A percentile compares a stretch with the other conserved stretches of the same genome.
Conservation (phyloP, 306 rosid genomes). For the Dryas octopetala region DNA sequence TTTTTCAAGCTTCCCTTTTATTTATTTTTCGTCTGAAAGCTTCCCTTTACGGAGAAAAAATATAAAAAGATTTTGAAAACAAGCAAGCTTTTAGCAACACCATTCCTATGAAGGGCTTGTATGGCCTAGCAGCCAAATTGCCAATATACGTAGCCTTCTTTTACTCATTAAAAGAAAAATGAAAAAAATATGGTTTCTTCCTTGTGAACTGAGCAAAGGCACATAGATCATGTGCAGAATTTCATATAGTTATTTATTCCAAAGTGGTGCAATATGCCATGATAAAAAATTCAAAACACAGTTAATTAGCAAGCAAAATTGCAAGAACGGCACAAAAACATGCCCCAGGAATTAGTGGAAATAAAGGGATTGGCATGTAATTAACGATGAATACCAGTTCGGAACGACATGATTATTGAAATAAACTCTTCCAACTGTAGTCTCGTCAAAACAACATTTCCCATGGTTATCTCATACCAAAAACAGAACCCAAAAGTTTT, state of each 20-base stretch:
- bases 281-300: neutral
- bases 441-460: slow-evolving; percentile 6
- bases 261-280: neutral
- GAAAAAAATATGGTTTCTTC: too few species aligned
- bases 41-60: neutral
- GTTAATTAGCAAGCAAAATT: neutral
- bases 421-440: slow-evolving; percentile 13
- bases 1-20: too few species aligned
- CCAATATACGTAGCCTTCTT: too few species aligned
- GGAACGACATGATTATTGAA: slow-evolving; percentile 33
- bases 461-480: slow-evolving; percentile 15
- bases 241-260: too few species aligned
- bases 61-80: too few species aligned
- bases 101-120: neutral
- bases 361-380: slow-evolving; percentile 29
- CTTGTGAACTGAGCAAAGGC: too few species aligned
- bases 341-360: slow-evolving; percentile 6
- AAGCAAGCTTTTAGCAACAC: too few species aligned
- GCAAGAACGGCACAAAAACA: neutral
- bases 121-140: neutral
- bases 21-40: too few species aligned
- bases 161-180: too few species aligned
- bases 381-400: neutral
- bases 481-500: slow-evolving; percentile 24
- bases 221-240: too few species aligned